Evolutionary conservation across 2,329 filamentous ascomycete species (phyloP).

Genomic region (Colletotrichum sp.): DNA sequence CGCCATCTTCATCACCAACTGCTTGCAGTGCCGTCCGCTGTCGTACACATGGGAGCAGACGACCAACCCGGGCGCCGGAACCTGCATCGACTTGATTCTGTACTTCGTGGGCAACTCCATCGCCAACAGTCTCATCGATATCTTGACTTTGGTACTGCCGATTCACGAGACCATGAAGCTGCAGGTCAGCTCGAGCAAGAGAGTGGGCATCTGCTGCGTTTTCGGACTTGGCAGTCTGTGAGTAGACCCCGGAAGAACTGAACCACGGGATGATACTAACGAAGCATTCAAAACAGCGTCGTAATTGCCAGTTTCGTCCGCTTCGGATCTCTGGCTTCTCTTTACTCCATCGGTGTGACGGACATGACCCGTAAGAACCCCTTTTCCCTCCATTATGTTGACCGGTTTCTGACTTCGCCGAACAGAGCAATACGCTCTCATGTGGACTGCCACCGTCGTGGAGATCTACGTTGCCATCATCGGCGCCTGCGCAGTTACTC

Average conservation of each 20-base stretch:
- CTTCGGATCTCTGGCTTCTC: neutral
- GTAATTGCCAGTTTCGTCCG: conserved; percentile 1
- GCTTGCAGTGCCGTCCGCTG: neutral
- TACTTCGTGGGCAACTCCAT: conserved; percentile 4
- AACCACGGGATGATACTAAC: neutral
- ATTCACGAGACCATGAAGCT: conserved; percentile 6
- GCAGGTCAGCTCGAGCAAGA: conserved; percentile 4
- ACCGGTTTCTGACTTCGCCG: neutral
- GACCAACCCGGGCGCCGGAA: neutral
- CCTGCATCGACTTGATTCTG: neutral
- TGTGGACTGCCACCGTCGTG: conserved; percentile 8
- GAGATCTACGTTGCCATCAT: conserved; percentile 6
- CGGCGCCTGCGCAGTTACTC: neutral
- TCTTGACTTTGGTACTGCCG: neutral
- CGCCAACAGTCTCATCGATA: conserved; percentile 4
- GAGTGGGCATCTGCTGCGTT: neutral
- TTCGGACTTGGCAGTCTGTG: neutral
- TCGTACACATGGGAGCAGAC: neutral
- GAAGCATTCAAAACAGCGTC: neutral
- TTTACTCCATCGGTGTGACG: neutral
- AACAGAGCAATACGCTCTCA: conserved; percentile 2
- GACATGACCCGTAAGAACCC: neutral
- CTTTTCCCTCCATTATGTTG: neutral
- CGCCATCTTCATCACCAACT: conserved; percentile 5
- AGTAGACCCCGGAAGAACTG: neutral